Evolutionary conservation across 2,329 filamentous ascomycete species (phyloP).

Genomic region (Fusarium secorum): DNA sequence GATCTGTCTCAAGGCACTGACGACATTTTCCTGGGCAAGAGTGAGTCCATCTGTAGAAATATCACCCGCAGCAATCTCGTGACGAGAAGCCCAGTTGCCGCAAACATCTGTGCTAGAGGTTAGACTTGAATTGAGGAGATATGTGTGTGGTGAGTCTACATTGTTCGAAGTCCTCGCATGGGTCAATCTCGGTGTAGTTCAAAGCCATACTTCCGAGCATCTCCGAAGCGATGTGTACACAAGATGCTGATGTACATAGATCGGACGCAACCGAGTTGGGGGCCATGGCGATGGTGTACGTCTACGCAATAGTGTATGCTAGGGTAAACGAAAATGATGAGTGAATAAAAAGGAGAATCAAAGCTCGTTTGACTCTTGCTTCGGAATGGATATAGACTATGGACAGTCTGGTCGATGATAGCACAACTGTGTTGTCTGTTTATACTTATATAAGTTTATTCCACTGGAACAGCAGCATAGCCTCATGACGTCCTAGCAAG

Average conservation of each 20-base stretch:
- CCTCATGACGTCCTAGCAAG: neutral
- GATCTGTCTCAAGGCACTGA: constrained; percentile 33
- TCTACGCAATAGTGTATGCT: too few relatives aligned
- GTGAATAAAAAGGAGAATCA: too few relatives aligned
- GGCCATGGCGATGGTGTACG: neutral
- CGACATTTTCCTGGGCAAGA: neutral
- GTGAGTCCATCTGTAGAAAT: constrained; percentile 25
- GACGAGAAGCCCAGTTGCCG: constrained; percentile 64
- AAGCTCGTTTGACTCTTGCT: fast-evolving
- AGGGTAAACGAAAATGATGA: too few relatives aligned
- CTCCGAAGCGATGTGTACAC: constrained; percentile 45
- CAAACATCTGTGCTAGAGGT: constrained; percentile 54
- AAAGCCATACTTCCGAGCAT: constrained; percentile 40
- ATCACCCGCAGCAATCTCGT: constrained; percentile 72
- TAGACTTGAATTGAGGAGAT: neutral
- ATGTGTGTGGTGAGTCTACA: constrained; percentile 13
- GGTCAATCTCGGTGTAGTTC: constrained; percentile 68
- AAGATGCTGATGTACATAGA: constrained; percentile 40
- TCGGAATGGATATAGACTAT: neutral
- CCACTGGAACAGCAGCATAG: neutral
- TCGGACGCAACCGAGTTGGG: neutral
- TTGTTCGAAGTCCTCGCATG: constrained; percentile 74
- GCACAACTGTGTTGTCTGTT: fast-evolving
- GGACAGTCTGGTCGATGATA: neutral
- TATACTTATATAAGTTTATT: neutral